Conservation (phyloP, 768 basidiomycete genomes). For the Trichaptum fuscoviolaceum region DNA sequence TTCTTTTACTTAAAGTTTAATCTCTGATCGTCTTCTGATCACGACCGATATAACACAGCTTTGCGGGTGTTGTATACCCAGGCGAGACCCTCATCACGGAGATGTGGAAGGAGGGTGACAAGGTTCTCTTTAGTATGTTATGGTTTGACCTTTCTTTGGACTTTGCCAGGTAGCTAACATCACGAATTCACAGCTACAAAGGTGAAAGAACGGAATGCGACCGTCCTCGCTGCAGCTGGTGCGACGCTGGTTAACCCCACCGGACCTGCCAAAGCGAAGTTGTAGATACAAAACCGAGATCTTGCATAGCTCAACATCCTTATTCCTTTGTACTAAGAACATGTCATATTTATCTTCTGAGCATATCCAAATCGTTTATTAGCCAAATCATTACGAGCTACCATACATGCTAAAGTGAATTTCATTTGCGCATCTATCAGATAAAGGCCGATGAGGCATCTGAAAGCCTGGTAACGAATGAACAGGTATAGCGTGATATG, state of each 20-base stretch:
- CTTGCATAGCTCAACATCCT: not conserved
- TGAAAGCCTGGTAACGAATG: no score
- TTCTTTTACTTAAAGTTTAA: constrained; percentile 2
- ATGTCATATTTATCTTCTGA: no score
- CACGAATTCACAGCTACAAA: constrained; percentile 55
- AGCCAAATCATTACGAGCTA: not conserved
- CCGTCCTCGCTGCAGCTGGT: constrained; percentile 74
- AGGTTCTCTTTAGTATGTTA: constrained; percentile 89
- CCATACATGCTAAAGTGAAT: no score
- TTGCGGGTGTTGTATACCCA: constrained; percentile 88
- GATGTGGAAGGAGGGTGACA: constrained; percentile 97
- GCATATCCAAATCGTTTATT: not conserved
- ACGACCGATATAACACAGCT: constrained; percentile 37
- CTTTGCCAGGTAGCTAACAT: not conserved
- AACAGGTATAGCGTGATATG: no score
- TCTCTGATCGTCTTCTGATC: constrained; percentile 5
- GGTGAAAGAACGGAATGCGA: constrained; percentile 76
- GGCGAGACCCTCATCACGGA: constrained; percentile 93
- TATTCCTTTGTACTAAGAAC: no score
- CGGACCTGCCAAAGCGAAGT: constrained; percentile 49
- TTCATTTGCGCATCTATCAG: no score
- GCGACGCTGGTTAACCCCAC: constrained; percentile 55
- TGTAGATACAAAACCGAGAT: constrained; percentile 31
- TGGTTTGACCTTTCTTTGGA: constrained; percentile 1
- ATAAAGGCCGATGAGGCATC: no score